A percentile compares a stretch with the other conserved stretches of the same genome.
Conservation (phyloP, 257 asterid species). For the Solanum etuberosum region DNA sequence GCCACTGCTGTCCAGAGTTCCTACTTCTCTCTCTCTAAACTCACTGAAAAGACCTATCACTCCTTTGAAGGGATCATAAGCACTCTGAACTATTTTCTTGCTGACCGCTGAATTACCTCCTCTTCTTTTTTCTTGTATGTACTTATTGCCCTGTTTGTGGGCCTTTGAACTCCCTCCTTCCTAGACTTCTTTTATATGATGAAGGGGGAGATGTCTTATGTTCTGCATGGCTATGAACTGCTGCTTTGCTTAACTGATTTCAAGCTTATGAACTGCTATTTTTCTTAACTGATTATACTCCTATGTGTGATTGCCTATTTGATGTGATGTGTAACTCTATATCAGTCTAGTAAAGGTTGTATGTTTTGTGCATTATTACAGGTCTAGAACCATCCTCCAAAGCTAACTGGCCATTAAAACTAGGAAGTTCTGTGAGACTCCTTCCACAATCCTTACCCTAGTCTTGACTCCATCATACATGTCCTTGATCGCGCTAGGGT, state of each 20-base stretch:
- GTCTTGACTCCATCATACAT: neutral
- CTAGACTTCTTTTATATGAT: neutral
- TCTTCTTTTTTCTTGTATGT: neutral
- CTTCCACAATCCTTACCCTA: neutral
- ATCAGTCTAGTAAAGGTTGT: neutral
- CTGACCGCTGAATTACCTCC: neutral
- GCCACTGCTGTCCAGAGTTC: neutral
- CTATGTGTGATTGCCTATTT: neutral
- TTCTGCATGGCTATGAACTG: neutral
- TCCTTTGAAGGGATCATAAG: neutral
- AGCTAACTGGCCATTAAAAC: neutral
- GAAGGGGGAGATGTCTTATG: neutral
- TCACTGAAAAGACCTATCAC: neutral
- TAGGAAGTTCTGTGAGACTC: neutral
- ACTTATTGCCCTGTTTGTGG: neutral
- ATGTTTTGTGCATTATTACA: neutral
- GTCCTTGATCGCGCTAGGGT: neutral
- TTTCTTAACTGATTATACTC: neutral
- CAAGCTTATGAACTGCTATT: neutral
- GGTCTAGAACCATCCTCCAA: neutral
- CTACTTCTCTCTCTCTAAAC: neutral
- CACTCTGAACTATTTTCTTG: neutral
- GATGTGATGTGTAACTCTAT: neutral
- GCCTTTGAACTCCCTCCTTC: neutral
- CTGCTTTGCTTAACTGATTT: neutral